A percentile compares a stretch with the other conserved stretches of the same genome.
phyloP scores from a whole-genome alignment of 2,329 filamentous ascomycete species.

The Bretziella fagacearum region DNA sequence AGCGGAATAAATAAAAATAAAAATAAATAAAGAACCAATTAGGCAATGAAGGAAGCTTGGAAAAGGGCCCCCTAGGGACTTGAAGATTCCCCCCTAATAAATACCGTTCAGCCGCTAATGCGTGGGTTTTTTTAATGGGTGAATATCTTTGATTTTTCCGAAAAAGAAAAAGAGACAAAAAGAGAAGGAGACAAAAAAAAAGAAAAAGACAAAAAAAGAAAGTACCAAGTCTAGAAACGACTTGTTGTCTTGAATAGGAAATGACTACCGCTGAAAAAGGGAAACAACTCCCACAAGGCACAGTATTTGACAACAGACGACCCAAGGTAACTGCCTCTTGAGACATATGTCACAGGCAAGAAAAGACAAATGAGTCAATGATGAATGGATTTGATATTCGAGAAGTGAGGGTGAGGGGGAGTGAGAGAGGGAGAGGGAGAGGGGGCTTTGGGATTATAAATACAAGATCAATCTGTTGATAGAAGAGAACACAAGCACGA shows the following conservation, averaged over 20 bases:
- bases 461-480: too few relatives aligned
- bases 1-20: not conserved
- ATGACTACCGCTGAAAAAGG: not conserved
- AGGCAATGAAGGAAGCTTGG: not conserved
- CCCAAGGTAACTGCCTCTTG: too few relatives aligned
- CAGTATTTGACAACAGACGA: not conserved
- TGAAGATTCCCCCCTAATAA: not conserved
- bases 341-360: too few relatives aligned
- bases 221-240: not conserved
- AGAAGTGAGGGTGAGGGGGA: too few relatives aligned
- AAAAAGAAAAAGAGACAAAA: too few relatives aligned
- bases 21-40: not conserved
- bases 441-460: too few relatives aligned
- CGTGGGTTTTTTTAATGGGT: not conserved
- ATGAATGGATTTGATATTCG: too few relatives aligned
- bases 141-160: not conserved
- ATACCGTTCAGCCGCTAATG: not conserved
- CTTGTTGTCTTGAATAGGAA: not conserved
- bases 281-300: not conserved
- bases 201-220: too few relatives aligned
- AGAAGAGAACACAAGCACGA: not conserved
- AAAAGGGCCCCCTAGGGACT: not conserved
- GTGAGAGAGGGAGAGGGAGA: too few relatives aligned
- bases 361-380: too few relatives aligned
- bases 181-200: too few relatives aligned